These are phyloP conservation scores for Ostreobium quekettii DNA, from an alignment of 139 green algal species.

Conservation along the genomic window DNA sequence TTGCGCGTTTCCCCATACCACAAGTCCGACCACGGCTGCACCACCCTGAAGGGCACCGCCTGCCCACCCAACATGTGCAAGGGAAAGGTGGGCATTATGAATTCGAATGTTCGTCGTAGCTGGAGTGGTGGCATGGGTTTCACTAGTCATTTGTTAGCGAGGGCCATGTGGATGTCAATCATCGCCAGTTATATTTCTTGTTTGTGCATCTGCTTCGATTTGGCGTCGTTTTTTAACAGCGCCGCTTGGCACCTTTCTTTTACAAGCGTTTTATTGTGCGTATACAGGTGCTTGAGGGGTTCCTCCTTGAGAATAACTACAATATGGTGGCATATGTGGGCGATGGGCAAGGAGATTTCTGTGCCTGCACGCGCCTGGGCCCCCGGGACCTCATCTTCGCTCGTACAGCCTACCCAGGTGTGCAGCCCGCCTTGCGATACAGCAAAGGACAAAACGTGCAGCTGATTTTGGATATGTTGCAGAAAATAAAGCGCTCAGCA, in stretches of 20 bases:
- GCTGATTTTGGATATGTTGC: too few species aligned
- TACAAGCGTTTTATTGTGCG: neutral
- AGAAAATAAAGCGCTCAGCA: too few species aligned
- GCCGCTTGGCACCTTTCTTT: neutral
- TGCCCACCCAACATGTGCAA: slow-evolving; percentile 15
- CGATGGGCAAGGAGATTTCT: slow-evolving; percentile 13
- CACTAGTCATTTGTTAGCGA: too few species aligned
- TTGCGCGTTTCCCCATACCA: neutral
- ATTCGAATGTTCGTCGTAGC: too few species aligned
- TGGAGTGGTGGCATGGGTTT: too few species aligned
- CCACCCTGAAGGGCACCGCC: too few species aligned
- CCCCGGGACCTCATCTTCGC: slow-evolving; percentile 2
- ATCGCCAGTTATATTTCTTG: neutral
- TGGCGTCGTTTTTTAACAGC: neutral
- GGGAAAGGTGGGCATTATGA: slow-evolving; percentile 1
- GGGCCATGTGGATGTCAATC: neutral
- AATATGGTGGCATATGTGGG: slow-evolving; percentile 8
- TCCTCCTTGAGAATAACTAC: neutral
- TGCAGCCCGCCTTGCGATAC: neutral
- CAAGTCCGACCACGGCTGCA: neutral
- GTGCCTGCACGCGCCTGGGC: neutral
- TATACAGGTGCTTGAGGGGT: neutral
- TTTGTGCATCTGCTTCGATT: neutral
- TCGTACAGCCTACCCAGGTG: slow-evolving; percentile 12
- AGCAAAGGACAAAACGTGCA: neutral